Percentiles rank a stretch among this genome's conserved stretches.
Conservation (phyloP, 1,284 basidiomycete genomes). For the Ustilago crameri region DNA sequence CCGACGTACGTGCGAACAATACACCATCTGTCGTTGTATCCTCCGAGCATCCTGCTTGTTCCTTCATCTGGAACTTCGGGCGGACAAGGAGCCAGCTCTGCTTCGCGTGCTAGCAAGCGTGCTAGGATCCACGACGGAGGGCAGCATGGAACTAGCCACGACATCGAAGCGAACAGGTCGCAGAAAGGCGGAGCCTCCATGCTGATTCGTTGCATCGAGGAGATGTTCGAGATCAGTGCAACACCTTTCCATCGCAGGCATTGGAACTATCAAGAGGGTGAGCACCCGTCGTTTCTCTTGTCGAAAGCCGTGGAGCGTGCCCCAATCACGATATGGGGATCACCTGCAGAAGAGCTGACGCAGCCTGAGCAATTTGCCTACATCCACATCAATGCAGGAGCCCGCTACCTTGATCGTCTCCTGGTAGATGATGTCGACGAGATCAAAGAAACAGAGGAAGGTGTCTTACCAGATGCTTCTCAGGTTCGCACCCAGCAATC, state of each 20-base stretch:
- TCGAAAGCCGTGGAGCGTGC: too few relatives aligned
- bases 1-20: slow-evolving; percentile 82
- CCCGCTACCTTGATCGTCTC: slow-evolving; percentile 80
- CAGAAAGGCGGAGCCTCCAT: slow-evolving; percentile 16
- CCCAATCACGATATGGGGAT: too few relatives aligned
- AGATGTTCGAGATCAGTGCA: slow-evolving; percentile 76
- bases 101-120: slow-evolving; percentile 9
- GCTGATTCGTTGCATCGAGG: slow-evolving; percentile 79
- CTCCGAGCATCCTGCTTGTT: slow-evolving; percentile 76
- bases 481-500: slow-evolving; percentile 4
- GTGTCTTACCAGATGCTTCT: not conserved
- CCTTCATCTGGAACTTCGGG: slow-evolving; percentile 9
- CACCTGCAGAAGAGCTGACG: not conserved
- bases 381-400: slow-evolving; percentile 71
- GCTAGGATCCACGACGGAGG: not conserved
- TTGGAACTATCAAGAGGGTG: slow-evolving; percentile 83
- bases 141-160: not conserved
- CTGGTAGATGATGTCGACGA: slow-evolving; percentile 78
- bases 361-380: not conserved
- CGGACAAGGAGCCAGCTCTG: not conserved
- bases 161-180: not conserved
- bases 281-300: slow-evolving; percentile 7
- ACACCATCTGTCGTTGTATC: slow-evolving; percentile 83
- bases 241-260: slow-evolving; percentile 79
- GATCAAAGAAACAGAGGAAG: not conserved